Evolutionary conservation across 192 early-diverging fungal species (phyloP).

Genomic region (Backusella macrospora): DNA sequence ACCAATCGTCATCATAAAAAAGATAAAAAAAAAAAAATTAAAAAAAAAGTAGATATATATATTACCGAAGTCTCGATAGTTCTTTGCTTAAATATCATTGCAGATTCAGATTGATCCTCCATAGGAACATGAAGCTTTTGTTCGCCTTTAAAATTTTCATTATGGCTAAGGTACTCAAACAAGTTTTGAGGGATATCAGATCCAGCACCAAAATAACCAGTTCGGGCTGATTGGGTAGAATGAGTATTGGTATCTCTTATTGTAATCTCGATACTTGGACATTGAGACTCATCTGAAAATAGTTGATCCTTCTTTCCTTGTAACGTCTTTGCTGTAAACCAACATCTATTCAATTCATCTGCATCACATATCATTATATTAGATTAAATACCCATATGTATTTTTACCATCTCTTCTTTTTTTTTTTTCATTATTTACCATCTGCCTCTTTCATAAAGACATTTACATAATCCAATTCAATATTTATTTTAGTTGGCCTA

Average conservation of each 20-base stretch:
- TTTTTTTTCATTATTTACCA: constrained; percentile 22
- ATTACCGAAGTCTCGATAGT: constrained; percentile 64
- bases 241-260: constrained; percentile 26
- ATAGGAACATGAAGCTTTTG: constrained; percentile 50
- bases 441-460: constrained; percentile 31
- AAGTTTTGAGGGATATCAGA: constrained; percentile 42
- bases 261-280: constrained; percentile 50
- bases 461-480: constrained; percentile 35
- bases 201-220: constrained; percentile 33
- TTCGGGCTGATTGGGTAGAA: constrained; percentile 16
- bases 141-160: constrained; percentile 45
- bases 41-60: background rate
- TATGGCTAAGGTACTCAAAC: constrained; percentile 44
- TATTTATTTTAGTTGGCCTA: constrained; percentile 29
- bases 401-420: background rate
- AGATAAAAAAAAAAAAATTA: background rate
- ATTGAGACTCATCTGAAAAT: constrained; percentile 21
- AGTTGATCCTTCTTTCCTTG: background rate
- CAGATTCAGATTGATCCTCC: constrained; percentile 60
- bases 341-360: constrained; percentile 31
- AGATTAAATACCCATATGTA: too few species aligned
- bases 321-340: constrained; percentile 40
- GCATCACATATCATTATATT: background rate
- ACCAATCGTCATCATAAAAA: background rate
- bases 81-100: constrained; percentile 56